A percentile compares a stretch with the other conserved stretches of the same genome.
Evolutionary conservation across 108 stramenopile species (phyloP).

Genomic region (Skeletonema potamos): DNA sequence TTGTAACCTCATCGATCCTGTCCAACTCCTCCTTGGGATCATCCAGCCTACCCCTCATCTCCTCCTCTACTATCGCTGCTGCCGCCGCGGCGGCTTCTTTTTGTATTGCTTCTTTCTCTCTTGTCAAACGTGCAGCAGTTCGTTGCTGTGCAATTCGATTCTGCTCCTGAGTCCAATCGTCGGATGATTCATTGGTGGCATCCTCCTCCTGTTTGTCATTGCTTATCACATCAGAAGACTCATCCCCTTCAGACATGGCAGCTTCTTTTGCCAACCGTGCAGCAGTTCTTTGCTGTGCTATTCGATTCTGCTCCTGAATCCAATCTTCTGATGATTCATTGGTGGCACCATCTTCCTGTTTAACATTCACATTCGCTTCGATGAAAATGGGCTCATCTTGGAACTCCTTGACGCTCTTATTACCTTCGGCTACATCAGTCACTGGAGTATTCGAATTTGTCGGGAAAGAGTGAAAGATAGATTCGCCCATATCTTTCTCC

Average conservation of each 20-base stretch:
- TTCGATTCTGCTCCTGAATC: not conserved
- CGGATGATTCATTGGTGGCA: not conserved
- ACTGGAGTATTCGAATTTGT: no score
- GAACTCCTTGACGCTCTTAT: no score
- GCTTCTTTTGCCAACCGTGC: not conserved
- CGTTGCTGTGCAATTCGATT: not conserved
- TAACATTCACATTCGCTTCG: not conserved
- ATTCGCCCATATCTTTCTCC: no score
- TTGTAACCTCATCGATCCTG: no score
- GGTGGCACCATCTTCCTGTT: not conserved
- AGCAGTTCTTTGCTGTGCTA: not conserved
- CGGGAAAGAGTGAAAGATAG: no score
- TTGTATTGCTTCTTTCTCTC: not conserved
- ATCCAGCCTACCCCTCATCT: not conserved
- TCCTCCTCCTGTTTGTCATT: not conserved
- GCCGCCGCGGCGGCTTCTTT: not conserved
- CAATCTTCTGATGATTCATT: not conserved
- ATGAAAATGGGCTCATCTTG: not conserved
- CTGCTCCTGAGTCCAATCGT: slow-evolving; percentile 1
- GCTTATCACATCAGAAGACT: not conserved
- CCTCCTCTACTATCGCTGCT: not conserved
- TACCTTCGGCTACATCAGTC: no score
- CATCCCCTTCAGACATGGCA: no score
- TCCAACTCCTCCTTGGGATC: no score
- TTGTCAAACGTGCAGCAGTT: not conserved